A percentile compares a stretch with the other conserved stretches of the same genome.
Evolutionary conservation across 352 stramenopile genomes (phyloP).

Genomic region (Phytophthora pinifolia): DNA sequence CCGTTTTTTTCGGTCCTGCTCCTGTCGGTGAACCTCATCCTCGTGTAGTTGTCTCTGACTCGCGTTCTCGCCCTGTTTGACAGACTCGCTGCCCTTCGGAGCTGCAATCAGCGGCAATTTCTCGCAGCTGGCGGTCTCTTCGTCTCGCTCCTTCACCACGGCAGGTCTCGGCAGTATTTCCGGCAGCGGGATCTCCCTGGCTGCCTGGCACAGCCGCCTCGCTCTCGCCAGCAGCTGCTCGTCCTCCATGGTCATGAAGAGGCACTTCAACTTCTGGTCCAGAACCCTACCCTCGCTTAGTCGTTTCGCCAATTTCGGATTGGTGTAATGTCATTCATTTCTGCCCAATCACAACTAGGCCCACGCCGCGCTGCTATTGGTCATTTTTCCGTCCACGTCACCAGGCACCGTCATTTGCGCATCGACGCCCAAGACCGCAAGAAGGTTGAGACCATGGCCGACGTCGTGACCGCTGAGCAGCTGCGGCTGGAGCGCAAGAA

Average conservation of each 20-base stretch:
- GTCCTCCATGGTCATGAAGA: constrained; percentile 8
- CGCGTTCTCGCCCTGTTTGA: constrained; percentile 7
- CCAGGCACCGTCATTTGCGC: constrained; percentile 13
- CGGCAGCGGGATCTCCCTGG: constrained; percentile 16
- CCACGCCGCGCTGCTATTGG: too few relatives aligned
- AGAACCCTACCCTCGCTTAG: too few relatives aligned
- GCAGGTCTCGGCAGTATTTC: neutral
- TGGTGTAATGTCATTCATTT: constrained; percentile 1
- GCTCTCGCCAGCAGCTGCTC: constrained; percentile 48
- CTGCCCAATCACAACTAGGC: constrained; percentile 17
- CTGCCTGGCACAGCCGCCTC: constrained; percentile 39
- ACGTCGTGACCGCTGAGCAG: constrained; percentile 33
- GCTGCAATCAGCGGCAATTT: constrained; percentile 6
- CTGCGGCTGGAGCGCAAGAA: constrained; percentile 80
- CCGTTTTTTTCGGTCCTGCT: constrained; percentile 33
- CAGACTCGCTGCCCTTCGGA: neutral
- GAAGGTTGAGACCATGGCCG: constrained; percentile 21
- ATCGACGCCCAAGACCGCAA: neutral
- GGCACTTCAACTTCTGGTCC: constrained; percentile 11
- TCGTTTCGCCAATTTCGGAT: neutral
- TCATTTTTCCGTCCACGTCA: constrained; percentile 8
- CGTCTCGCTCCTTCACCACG: neutral
- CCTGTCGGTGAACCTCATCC: constrained; percentile 9
- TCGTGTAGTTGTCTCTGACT: constrained; percentile 2
- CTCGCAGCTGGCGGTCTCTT: neutral